Percentiles rank a stretch among this genome's conserved stretches.
Conservation (phyloP, 805 yeast genomes). For the Barnettozyma wickerhamii region DNA sequence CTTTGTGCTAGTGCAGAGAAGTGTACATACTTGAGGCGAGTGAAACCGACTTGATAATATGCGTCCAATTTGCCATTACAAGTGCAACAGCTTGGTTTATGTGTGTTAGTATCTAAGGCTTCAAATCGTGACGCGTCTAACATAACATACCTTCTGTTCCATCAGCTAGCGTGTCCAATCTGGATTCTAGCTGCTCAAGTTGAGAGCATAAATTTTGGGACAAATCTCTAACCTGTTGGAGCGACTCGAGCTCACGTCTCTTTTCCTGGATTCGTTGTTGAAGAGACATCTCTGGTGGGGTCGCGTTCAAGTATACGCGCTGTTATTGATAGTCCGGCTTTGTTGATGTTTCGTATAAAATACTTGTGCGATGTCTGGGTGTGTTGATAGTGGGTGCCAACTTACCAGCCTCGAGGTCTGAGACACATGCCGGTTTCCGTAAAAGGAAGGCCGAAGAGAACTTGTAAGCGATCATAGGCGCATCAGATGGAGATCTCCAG, state of each 20-base stretch:
- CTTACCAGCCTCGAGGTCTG: too few relatives aligned
- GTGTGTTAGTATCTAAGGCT: slow-evolving; percentile 9
- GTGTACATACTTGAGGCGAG: slow-evolving; percentile 41
- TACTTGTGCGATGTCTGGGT: too few relatives aligned
- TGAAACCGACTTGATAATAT: slow-evolving; percentile 54
- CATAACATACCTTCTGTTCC: slow-evolving; percentile 44
- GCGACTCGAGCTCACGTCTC: slow-evolving; percentile 44
- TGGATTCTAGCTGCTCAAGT: slow-evolving; percentile 44
- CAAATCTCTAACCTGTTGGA: slow-evolving; percentile 43
- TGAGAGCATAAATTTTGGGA: slow-evolving; percentile 43
- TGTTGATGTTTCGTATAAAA: background rate
- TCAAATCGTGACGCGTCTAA: background rate
- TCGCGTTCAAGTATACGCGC: too few relatives aligned
- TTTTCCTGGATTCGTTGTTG: slow-evolving; percentile 37
- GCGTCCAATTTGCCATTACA: slow-evolving; percentile 62
- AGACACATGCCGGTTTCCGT: too few relatives aligned
- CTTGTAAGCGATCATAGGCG: too few relatives aligned
- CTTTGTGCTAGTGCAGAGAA: background rate
- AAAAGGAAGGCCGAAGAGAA: too few relatives aligned
- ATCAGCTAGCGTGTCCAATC: slow-evolving; percentile 40
- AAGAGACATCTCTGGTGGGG: slow-evolving; percentile 28
- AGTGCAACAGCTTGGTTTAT: slow-evolving; percentile 40
- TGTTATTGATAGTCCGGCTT: too few relatives aligned
- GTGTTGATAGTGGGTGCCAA: too few relatives aligned
- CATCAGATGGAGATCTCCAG: too few relatives aligned